A percentile compares a stretch with the other conserved stretches of the same genome.
phyloP scores from a whole-genome alignment of 2,329 filamentous ascomycete species.

The Verticillium isaacii region DNA sequence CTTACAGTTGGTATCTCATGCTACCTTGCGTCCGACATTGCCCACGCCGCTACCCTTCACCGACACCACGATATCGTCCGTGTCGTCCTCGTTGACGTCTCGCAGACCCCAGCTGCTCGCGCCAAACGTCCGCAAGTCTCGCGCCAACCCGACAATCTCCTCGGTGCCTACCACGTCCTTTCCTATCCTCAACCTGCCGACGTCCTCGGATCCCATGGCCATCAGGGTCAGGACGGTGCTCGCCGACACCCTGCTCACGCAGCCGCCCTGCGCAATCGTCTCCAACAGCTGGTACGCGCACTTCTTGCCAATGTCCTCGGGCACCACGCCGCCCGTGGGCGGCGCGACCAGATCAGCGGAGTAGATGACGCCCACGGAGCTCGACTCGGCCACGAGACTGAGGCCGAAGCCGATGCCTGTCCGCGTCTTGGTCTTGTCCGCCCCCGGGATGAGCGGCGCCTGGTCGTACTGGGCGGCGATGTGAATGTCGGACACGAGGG shows the following conservation, averaged over 20 bases:
- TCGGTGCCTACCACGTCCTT: conserved; percentile 78
- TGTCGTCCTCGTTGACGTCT: conserved; percentile 62
- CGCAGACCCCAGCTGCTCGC: conserved; percentile 87
- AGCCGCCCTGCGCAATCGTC: conserved; percentile 75
- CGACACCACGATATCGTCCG: conserved; percentile 75
- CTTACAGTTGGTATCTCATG: conserved; percentile 28
- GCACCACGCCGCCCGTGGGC: conserved; percentile 72
- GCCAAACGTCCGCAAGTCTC: conserved; percentile 85
- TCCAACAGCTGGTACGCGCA: conserved; percentile 90
- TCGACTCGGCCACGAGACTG: conserved; percentile 89
- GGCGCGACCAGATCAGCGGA: conserved; percentile 78
- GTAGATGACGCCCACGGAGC: conserved; percentile 72
- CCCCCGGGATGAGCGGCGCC: conserved; percentile 50
- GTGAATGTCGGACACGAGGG: conserved; percentile 82
- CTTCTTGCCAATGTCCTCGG: conserved; percentile 84
- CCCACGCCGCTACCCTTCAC: conserved; percentile 92
- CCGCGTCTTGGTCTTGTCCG: conserved; percentile 56
- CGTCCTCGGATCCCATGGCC: conserved; percentile 97
- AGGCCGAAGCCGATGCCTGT: conserved; percentile 89
- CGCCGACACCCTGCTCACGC: conserved; percentile 67
- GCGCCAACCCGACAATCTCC: conserved; percentile 71
- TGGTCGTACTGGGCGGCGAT: conserved; percentile 77
- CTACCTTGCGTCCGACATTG: conserved; percentile 89
- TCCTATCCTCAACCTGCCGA: conserved; percentile 79
- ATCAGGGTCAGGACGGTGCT: conserved; percentile 79